phyloP scores from a whole-genome alignment of 345 rosid species.

The Linum tenue region DNA sequence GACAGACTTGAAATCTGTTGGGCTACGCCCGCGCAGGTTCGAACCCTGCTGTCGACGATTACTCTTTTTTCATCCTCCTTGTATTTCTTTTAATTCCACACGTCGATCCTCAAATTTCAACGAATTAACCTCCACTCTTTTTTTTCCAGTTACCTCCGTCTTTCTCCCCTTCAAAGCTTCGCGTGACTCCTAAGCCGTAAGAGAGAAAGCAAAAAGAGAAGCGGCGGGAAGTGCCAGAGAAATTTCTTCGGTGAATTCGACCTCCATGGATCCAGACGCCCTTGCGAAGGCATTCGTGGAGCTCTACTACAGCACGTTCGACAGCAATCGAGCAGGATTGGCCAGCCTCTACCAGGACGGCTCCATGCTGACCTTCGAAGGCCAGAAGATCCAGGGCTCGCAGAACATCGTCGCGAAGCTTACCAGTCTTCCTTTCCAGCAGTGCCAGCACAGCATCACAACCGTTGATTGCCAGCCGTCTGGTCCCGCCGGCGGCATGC shows the following conservation, averaged over 20 bases:
- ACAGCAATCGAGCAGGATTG: conserved; percentile 50
- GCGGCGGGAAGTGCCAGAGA: not conserved
- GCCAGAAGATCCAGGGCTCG: conserved; percentile 83
- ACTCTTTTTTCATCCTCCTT: not conserved
- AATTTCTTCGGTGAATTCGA: not conserved
- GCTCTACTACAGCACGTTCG: conserved; percentile 84
- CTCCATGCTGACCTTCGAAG: conserved; percentile 92
- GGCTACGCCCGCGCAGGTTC: conserved; percentile 84
- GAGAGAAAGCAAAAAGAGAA: not conserved
- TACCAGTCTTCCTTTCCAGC: conserved; percentile 73
- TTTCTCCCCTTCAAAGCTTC: not conserved
- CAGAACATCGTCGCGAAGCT: conserved; percentile 77
- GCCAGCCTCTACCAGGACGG: conserved; percentile 70
- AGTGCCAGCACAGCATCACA: conserved; percentile 76
- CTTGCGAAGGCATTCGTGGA: conserved; percentile 82
- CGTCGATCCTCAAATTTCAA: not conserved
- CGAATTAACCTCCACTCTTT: not conserved
- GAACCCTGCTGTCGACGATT: conserved; percentile 78
- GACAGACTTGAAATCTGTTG: conserved; percentile 93
- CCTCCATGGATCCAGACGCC: conserved; percentile 70
- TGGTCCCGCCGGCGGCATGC: conserved; percentile 84
- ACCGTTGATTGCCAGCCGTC: conserved; percentile 98
- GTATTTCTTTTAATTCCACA: not conserved
- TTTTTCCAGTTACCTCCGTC: not conserved
- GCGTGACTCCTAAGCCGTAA: conserved; percentile 21